These are phyloP conservation scores for Myriosclerotinia duriaeana DNA, from an alignment of 2,329 filamentous ascomycete genomes.

Conservation along the genomic window DNA sequence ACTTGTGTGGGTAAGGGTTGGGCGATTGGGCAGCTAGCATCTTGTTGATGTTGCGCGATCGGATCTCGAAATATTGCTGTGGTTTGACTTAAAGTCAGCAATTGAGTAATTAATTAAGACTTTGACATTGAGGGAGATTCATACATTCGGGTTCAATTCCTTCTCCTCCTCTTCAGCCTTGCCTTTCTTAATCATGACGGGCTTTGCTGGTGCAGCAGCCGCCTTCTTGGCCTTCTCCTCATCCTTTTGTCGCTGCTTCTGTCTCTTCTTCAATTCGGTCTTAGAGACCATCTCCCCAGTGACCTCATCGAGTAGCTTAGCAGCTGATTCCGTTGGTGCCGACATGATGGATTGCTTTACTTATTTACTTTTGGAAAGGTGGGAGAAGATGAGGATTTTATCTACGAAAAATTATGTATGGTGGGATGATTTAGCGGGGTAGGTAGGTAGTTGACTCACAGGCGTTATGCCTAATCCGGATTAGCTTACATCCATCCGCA, in stretches of 20 bases:
- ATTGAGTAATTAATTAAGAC: neutral
- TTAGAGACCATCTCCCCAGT: conserved; percentile 87
- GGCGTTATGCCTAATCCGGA: too few species aligned
- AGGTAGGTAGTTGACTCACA: too few species aligned
- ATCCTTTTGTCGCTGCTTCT: conserved; percentile 86
- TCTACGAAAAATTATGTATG: too few species aligned
- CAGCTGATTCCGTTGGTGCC: conserved; percentile 34
- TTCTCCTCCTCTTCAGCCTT: conserved; percentile 59
- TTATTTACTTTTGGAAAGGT: neutral
- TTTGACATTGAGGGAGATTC: conserved; percentile 26
- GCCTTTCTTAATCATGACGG: conserved; percentile 58
- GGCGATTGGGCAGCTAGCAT: conserved; percentile 48
- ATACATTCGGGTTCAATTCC: conserved; percentile 72
- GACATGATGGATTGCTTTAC: conserved; percentile 36
- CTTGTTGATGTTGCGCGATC: conserved; percentile 77
- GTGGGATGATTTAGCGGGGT: too few species aligned
- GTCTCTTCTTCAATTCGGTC: conserved; percentile 88
- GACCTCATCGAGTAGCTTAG: conserved; percentile 75
- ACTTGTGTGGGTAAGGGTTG: conserved; percentile 91
- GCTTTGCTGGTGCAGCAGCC: conserved; percentile 61
- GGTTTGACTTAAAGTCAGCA: conserved; percentile 29
- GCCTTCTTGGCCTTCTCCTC: conserved; percentile 87
- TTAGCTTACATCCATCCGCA: too few species aligned
- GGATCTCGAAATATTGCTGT: conserved; percentile 94
- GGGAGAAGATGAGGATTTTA: neutral